phyloP scores from a whole-genome alignment of 768 basidiomycete species.

The Boletus rufocinnamomeus region DNA sequence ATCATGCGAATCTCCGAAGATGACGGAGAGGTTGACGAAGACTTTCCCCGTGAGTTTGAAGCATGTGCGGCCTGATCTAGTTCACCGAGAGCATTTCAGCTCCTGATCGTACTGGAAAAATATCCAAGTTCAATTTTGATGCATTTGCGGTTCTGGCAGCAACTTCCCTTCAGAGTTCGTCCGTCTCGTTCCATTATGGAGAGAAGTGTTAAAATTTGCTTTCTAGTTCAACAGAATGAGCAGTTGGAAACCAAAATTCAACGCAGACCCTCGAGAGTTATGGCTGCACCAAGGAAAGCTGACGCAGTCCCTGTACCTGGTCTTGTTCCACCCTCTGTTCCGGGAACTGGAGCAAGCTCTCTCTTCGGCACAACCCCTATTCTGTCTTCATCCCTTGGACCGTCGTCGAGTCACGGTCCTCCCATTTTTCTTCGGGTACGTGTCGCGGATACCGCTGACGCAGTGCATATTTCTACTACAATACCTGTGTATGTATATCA shows the following conservation, averaged over 20 bases:
- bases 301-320: constrained; percentile 45
- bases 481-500: constrained; percentile 75
- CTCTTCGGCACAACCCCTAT: constrained; percentile 52
- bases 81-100: constrained; percentile 49
- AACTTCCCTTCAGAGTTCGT: constrained; percentile 63
- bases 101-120: constrained; percentile 82
- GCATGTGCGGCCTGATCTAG: not conserved
- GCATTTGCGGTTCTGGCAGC: constrained; percentile 89
- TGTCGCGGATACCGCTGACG: constrained; percentile 79
- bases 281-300: constrained; percentile 59
- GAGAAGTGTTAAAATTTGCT: not conserved
- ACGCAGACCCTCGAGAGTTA: constrained; percentile 69
- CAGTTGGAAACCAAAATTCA: constrained; percentile 78
- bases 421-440: constrained; percentile 82
- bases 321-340: constrained; percentile 41
- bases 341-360: constrained; percentile 47
- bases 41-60: constrained; percentile 85
- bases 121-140: constrained; percentile 86
- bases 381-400: constrained; percentile 69
- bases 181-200: not conserved
- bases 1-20: constrained; percentile 92
- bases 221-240: constrained; percentile 72
- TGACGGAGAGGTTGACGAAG: constrained; percentile 98
- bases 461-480: constrained; percentile 84
- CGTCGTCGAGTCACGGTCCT: constrained; percentile 71